These are phyloP conservation scores for Besnoitia besnoiti DNA, from an alignment of 169 alveolate genomes.

Conservation along the genomic window DNA sequence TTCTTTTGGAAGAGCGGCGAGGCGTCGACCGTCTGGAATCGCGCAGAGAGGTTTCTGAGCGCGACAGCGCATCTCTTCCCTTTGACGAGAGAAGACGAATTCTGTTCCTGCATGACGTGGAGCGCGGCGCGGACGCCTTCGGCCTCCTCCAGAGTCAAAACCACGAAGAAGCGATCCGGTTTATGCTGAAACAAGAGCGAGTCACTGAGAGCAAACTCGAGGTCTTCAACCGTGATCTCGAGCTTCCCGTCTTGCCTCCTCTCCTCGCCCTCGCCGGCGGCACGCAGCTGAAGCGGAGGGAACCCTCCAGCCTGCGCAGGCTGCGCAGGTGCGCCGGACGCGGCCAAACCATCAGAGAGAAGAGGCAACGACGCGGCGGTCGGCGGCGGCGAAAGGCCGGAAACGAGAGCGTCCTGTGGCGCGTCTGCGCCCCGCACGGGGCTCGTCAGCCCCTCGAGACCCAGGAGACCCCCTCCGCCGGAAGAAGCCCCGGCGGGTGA, in stretches of 20 bases:
- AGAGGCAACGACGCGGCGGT: background rate
- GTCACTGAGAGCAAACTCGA: slow-evolving; percentile 3
- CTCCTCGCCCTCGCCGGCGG: background rate
- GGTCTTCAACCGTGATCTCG: slow-evolving; percentile 7
- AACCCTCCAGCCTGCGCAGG: background rate
- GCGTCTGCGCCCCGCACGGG: slow-evolving; percentile 2
- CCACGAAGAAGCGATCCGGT: slow-evolving; percentile 48
- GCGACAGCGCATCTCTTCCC: slow-evolving; percentile 46
- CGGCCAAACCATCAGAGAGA: background rate
- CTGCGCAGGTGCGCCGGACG: background rate
- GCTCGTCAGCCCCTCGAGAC: background rate
- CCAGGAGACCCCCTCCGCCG: background rate
- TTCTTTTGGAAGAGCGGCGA: slow-evolving; percentile 31
- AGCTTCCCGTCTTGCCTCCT: background rate
- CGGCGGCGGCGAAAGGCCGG: background rate
- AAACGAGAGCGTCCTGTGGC: background rate
- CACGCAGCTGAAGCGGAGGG: background rate
- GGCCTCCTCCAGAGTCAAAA: slow-evolving; percentile 58
- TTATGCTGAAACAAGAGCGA: slow-evolving; percentile 37
- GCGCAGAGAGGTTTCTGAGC: slow-evolving; percentile 45
- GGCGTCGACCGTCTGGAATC: slow-evolving; percentile 45
- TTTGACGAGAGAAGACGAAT: slow-evolving; percentile 23
- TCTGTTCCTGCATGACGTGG: slow-evolving; percentile 51
- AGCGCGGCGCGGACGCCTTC: slow-evolving; percentile 65
- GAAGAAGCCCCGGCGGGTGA: background rate